phyloP scores from a whole-genome alignment of 164 flowering plant species.

The Macadamia tetraphylla region DNA sequence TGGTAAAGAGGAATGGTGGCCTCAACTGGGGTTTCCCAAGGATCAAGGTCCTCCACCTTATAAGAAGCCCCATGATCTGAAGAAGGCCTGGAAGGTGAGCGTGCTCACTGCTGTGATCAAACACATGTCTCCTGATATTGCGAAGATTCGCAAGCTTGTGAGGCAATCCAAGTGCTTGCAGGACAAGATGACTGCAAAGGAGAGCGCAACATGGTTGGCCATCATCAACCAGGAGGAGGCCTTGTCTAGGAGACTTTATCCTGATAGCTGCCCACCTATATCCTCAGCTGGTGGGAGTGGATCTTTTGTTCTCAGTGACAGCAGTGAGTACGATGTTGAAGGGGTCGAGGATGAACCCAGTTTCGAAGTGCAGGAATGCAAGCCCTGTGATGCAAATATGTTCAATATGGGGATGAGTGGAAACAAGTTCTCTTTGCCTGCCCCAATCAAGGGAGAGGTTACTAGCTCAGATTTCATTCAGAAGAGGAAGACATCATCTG shows the following conservation, averaged over 20 bases:
- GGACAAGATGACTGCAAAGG: constrained; percentile 74
- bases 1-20: constrained; percentile 71
- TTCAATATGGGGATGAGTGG: constrained; percentile 23
- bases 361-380: constrained; percentile 26
- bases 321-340: constrained; percentile 43
- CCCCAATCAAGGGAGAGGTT: constrained; percentile 33
- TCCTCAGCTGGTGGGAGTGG: constrained; percentile 29
- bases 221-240: constrained; percentile 56
- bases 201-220: constrained; percentile 60
- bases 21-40: constrained; percentile 41
- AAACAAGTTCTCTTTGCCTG: constrained; percentile 8
- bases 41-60: constrained; percentile 66
- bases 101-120: constrained; percentile 69
- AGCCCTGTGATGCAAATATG: constrained; percentile 24
- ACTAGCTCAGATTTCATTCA: constrained; percentile 19
- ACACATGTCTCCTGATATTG: constrained; percentile 65
- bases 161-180: constrained; percentile 68
- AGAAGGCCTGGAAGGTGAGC: constrained; percentile 69
- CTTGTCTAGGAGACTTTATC: constrained; percentile 37
- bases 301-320: constrained; percentile 18
- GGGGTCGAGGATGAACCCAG: constrained; percentile 33
- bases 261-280: constrained; percentile 40
- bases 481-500: constrained; percentile 36
- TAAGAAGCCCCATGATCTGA: constrained; percentile 75
- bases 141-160: constrained; percentile 64